Conservation (phyloP, 2,329 filamentous ascomycete genomes). For the Chalaropsis ovoidea region DNA sequence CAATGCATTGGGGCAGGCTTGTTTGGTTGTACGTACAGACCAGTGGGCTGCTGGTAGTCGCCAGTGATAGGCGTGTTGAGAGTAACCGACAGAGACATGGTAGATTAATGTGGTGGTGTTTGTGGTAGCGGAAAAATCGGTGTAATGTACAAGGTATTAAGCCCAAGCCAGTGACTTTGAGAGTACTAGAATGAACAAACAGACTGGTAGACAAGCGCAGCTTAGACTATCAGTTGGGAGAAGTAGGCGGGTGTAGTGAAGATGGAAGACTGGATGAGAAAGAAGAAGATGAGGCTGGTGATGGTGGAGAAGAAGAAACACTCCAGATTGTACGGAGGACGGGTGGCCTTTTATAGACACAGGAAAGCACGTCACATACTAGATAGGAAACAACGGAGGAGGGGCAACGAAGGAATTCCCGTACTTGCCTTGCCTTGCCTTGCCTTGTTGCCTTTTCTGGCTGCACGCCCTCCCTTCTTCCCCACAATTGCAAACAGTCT, state of each 20-base stretch:
- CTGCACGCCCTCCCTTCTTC: slow-evolving; percentile 12
- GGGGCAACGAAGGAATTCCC: slow-evolving; percentile 6
- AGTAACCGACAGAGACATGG: slow-evolving; percentile 45
- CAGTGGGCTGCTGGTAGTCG: slow-evolving; percentile 49
- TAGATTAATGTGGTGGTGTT: background rate
- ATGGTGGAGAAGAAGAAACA: background rate
- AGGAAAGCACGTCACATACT: background rate
- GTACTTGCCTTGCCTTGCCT: slow-evolving; percentile 5
- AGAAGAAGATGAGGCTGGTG: slow-evolving; percentile 6
- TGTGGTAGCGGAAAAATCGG: background rate
- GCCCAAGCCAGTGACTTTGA: background rate
- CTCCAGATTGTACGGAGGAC: background rate
- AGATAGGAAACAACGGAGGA: slow-evolving; percentile 3
- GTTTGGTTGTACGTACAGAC: slow-evolving; percentile 52
- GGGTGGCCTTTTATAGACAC: slow-evolving; percentile 20
- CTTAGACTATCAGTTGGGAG: slow-evolving; percentile 9
- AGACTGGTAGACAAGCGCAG: slow-evolving; percentile 20
- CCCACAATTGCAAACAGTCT: slow-evolving; percentile 8
- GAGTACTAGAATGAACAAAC: background rate
- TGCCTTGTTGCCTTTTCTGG: background rate
- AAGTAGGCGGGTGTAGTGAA: background rate
- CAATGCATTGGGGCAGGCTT: no score
- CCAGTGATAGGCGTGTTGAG: slow-evolving; percentile 60
- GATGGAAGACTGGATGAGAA: background rate
- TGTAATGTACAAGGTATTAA: background rate